Evolutionary conservation across 2,329 filamentous ascomycete genomes (phyloP), one percentile per base, ranked within the genome.

Genomic region (Colletotrichum sidae): DNA sequence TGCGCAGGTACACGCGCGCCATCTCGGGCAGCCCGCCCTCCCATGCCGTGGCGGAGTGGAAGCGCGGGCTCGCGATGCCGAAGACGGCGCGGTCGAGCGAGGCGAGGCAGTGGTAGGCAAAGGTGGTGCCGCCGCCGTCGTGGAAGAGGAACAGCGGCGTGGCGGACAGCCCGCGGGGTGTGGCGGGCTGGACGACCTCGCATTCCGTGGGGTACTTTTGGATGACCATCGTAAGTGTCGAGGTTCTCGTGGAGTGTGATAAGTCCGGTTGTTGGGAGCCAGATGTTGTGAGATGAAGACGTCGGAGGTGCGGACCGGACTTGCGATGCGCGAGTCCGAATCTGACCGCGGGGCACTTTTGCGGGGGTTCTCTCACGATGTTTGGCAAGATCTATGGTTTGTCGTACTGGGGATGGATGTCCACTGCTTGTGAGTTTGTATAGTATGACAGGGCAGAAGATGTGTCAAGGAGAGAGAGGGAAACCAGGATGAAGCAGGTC

Each of bases 121-220:
- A 88, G 2, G 81, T 83, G 2, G 86, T 89, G 71, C 87, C 87
- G 68, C 87, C 86, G 68, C 87, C 87, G 67, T 89, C 87, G 74
- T 89, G 87, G 44, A 88, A 77, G 47, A 89, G 79, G 62, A 89
- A 76, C 51, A 87, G 76, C 2, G 86, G 86, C n/a, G 78, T 77
- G 33, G 71, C 66, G 25, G 55, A 54, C 38, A 67, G 67, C 11
- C 35, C 46, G 8, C 57, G 6, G 35, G 62, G 58, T 33, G 46
- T 12, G 46, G 58, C 62, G 47, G 58, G 55, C 42, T 68, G 67
- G 55, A 68, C 33, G 17, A 68, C 44, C 25, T 68, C 67, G 53
- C 67, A 68, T 15, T 62, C 53, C 17, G 37, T 38, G 11, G 61
- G 60, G n/a, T 44, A 6, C n/a, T 41, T 42, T 15, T 52, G 44